Base-by-base conservation (phyloP, 2,329 filamentous ascomycete species). In the Ustilaginoidea virens region DNA sequence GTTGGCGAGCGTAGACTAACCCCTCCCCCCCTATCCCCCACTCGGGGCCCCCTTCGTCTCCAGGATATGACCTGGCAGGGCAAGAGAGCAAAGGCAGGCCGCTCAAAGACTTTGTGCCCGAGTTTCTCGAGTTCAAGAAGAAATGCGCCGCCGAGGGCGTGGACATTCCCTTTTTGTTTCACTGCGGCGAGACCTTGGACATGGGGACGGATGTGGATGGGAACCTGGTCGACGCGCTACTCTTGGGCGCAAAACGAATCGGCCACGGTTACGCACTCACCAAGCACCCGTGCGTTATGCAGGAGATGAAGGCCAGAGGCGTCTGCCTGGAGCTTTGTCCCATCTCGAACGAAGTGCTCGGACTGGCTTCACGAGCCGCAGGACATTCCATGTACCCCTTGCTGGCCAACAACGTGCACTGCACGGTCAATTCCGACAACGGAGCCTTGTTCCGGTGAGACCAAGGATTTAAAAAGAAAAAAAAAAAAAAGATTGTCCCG, bases 241-340 rank as follows among this genome's bases (percentile, higher is more conserved):
- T 77, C 1, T 58, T 83, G 3, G 60, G 66, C 10, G 61, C 75
- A 2, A 76, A 72, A 51, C 71, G 79, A 10, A 78, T 85, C 28
- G 79, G 78, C 0, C 79, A 85, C 41, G 78, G 78, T 1, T 82
- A 77, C 39, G 70, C 78, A 0, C 53, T 83, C 4, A 58, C 74
- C 10, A 66, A 71, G 32, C 78, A 82, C 44, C 72, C 72, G 0
- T 54, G 67, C 21, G 53, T 82, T n/a, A 68, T 81, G 51, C 55
- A 73, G 36, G 54, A 64, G 28, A 79, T 81, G 64, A 73, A 68
- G 48, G 51, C 60, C 33, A 56, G 58, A n/a, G 58, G 61, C 7
- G 66, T 83, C 19, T 80, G 76, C 39, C 59, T 85, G n/a, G 79
- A 85, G 53, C 55, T 80, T 2, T 83, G 79, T 39, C 79, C 78